A percentile compares a stretch with the other conserved stretches of the same genome.
Conservation (phyloP, 2,329 filamentous ascomycete genomes). For the Albifimbria verrucaria region DNA sequence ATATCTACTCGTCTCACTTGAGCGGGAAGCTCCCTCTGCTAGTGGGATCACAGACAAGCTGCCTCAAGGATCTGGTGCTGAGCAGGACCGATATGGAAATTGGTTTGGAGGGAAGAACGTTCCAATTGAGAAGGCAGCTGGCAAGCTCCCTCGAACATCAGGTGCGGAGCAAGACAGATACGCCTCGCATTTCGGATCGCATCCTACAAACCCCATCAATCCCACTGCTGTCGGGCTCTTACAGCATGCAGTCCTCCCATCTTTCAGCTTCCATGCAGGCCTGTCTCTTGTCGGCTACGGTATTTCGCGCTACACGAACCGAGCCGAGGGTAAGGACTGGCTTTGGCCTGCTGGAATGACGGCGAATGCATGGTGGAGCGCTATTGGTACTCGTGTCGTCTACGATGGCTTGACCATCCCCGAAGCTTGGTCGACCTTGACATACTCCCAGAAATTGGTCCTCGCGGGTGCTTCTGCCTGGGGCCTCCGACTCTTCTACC, state of each 20-base stretch:
- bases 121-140: neutral
- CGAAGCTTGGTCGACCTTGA: slow-evolving; percentile 2
- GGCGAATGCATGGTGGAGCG: slow-evolving; percentile 4
- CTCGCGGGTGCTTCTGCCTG: slow-evolving; percentile 3
- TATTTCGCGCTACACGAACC: neutral
- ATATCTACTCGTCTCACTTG: neutral
- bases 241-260: slow-evolving; percentile 1
- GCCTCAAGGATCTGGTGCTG: neutral
- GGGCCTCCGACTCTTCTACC: slow-evolving; percentile 2
- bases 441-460: slow-evolving; percentile 1
- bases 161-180: slow-evolving; percentile 4
- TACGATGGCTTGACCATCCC: slow-evolving; percentile 1
- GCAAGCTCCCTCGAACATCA: neutral
- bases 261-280: slow-evolving; percentile 4
- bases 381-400: slow-evolving; percentile 2
- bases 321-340: slow-evolving; percentile 4
- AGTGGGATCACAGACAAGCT: neutral
- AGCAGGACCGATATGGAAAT: slow-evolving; percentile 2
- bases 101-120: neutral
- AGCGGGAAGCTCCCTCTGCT: neutral
- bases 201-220: neutral
- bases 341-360: slow-evolving; percentile 3
- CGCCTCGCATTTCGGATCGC: neutral
- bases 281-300: slow-evolving; percentile 1
- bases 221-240: slow-evolving; percentile 2